These are phyloP conservation scores for Diospyros lotus DNA, from an alignment of 148 eudicot genomes.

Conservation along the genomic window DNA sequence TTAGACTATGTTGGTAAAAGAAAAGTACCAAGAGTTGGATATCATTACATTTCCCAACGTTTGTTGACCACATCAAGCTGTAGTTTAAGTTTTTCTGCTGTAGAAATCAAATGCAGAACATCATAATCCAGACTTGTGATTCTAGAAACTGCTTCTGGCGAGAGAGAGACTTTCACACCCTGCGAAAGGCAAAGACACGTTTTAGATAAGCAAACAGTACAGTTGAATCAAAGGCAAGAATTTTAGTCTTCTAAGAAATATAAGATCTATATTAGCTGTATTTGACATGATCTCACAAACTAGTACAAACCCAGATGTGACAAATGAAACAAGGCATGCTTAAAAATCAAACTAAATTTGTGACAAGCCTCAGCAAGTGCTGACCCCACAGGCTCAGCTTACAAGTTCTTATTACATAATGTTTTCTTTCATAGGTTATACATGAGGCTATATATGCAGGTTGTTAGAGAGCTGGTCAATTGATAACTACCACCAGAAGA, in stretches of 20 bases:
- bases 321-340: background rate
- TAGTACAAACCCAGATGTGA: background rate
- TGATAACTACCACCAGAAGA: too few species aligned
- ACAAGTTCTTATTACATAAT: too few species aligned
- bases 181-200: conserved; percentile 23
- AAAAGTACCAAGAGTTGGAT: conserved; percentile 7
- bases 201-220: background rate
- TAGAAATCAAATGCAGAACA: conserved; percentile 68
- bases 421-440: too few species aligned
- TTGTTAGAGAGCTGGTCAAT: too few species aligned
- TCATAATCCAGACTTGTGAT: conserved; percentile 50
- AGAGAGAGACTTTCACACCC: conserved; percentile 86
- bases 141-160: conserved; percentile 43
- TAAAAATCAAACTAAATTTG: too few species aligned
- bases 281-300: background rate
- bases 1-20: background rate
- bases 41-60: conserved; percentile 52
- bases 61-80: conserved; percentile 64
- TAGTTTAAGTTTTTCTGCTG: conserved; percentile 73
- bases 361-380: too few species aligned
- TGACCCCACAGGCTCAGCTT: too few species aligned
- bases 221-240: background rate
- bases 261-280: background rate
- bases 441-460: too few species aligned
- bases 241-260: background rate